Base-by-base conservation (phyloP, 2,329 filamentous ascomycete genomes). In the Trichoderma sp. region DNA sequence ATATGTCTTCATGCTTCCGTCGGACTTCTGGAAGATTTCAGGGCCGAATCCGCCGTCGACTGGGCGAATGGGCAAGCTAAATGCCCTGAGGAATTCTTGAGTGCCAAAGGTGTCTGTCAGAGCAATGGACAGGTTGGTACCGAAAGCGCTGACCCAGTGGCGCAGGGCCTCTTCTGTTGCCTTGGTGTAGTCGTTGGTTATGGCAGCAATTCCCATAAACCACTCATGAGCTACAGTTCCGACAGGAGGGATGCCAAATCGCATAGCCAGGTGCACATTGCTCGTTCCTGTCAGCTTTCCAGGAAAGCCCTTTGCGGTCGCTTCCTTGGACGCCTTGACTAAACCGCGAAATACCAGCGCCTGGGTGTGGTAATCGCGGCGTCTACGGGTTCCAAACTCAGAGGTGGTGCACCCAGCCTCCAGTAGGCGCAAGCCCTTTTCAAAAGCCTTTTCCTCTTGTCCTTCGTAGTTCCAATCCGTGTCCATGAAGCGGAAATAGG, bases 161-260 rank as follows among this genome's bases (percentile, higher is more conserved):
- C 91, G 89, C 79, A 99, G 86, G 0, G 95, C 95, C 78, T 93
- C 89, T 83, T 97, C 95, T 50, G 95, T 97, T 3, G 97, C 95
- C 77, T 90, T 88, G 79, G 91, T 89, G 82, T 99, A 99, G 84
- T 98, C 91, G 77, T 94, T 89, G 5, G 93, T 94, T 79, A 98
- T 95, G 53, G 97, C 95, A 1, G 97, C 97, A 77, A 97, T 96
- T 59, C 95, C 95, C 97, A 99, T 99, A 87, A 98, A 98, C 97
- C 97, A 99, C 85, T 99, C 97, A 82, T 99, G 97, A 0, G 97
- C 97, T 2, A 91, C 90, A 0, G 97, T 99, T 6, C 97, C 97
- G 14, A 98, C 90, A 0, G 97, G 95, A 4, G 91, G 86, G 63
- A 98, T 91, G 62, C 91, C 92, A 84, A 97, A 96, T 80, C 95